A percentile compares a stretch with the other conserved stretches of the same genome.
Evolutionary conservation across 2,329 filamentous ascomycete genomes (phyloP).

Genomic region (Pyrenophora graminea): DNA sequence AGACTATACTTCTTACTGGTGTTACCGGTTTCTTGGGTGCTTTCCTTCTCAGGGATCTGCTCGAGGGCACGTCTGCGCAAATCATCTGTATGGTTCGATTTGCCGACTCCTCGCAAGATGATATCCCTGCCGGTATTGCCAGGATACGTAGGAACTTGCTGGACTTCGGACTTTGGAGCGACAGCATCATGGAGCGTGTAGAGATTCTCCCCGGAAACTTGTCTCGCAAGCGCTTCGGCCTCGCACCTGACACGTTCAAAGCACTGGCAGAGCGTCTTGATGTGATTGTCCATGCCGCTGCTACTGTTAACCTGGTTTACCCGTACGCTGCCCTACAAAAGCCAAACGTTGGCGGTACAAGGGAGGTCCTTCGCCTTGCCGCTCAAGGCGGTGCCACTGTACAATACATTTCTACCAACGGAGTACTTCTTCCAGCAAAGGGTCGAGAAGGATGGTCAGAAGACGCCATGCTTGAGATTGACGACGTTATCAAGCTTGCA

Average conservation of each 20-base stretch:
- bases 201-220: slow-evolving; percentile 76
- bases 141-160: slow-evolving; percentile 75
- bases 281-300: slow-evolving; percentile 77
- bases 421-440: slow-evolving; percentile 70
- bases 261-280: slow-evolving; percentile 67
- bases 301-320: slow-evolving; percentile 75
- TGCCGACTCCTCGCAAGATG: slow-evolving; percentile 66
- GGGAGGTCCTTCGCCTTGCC: slow-evolving; percentile 73
- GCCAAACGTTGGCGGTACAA: slow-evolving; percentile 78
- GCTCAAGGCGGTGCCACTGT: slow-evolving; percentile 69
- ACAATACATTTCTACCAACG: slow-evolving; percentile 80
- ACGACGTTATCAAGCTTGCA: slow-evolving; percentile 68
- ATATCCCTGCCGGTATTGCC: slow-evolving; percentile 69
- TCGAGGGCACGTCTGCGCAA: slow-evolving; percentile 69
- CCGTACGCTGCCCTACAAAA: slow-evolving; percentile 76
- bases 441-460: slow-evolving; percentile 70
- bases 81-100: slow-evolving; percentile 77
- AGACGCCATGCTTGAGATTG: slow-evolving; percentile 66
- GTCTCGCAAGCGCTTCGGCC: slow-evolving; percentile 68
- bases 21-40: slow-evolving; percentile 77
- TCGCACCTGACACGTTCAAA: slow-evolving; percentile 67
- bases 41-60: slow-evolving; percentile 70
- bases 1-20: slow-evolving; percentile 73
- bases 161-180: slow-evolving; percentile 77
- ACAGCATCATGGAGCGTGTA: slow-evolving; percentile 76